Evolutionary conservation across 345 rosid genomes (phyloP), one percentile per base, ranked within the genome.

Genomic region (Durio zibethinus): DNA sequence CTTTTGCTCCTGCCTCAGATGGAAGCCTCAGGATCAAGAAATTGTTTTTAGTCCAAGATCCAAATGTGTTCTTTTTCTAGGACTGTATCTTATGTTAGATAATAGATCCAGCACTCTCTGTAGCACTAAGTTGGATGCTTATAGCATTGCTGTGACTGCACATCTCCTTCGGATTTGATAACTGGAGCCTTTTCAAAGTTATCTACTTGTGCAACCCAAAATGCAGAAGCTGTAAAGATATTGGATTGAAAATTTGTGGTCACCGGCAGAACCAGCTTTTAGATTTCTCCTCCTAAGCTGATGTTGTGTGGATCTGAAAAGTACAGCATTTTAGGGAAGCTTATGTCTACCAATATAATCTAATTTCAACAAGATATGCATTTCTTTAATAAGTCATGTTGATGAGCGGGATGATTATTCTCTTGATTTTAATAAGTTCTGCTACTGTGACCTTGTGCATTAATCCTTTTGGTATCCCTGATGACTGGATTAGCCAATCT

Each of bases 81-180:
- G 74, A 68, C 80, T 82, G 77, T 78, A 62, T 81, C 75, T 76
- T 56, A 79, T 63, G 82, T 64, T 72, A 78, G 63, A 60, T 23
- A 67, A 62, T 61, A 63, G 86, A 78, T 80, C 77, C 64, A 33
- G 80, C 60, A 61, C 63, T 8, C 79, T 73, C 77, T 76, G 80
- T 72, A 47, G 78, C 76, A 61, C 74, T 53, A 31, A 15, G 45
- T 75, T 62, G 59, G 78, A 57, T 50, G 66, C 56, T 75, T 72
- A 43, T 74, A 76, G 85, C 75, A 80, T 79, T 36, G 52, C 66
- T 33, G 70, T 69, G 56, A 73, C 69, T 69, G 50, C 59, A 47
- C 57, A 67, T 76, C 68, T 73, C 70, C 76, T 76, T 78, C 36
- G 81, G 75, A 75, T 18, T 73, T 61, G 81, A 73, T 61, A 57